Percentiles rank a stretch among this genome's conserved stretches.
phyloP scores from a whole-genome alignment of 805 yeast genomes.

The Barnettozyma siamensis region DNA sequence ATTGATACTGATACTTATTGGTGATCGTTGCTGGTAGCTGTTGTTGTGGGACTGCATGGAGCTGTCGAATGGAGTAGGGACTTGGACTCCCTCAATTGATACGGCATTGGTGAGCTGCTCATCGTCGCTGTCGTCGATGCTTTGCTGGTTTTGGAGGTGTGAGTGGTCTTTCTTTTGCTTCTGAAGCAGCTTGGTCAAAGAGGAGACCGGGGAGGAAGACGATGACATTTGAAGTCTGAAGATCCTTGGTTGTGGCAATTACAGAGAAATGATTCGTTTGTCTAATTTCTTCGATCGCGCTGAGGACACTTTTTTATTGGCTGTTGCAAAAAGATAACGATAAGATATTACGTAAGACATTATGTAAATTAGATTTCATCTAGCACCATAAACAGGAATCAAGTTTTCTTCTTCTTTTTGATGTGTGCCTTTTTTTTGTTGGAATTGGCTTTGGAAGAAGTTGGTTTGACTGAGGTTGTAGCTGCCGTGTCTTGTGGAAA shows the following conservation, averaged over 20 bases:
- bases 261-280: background rate
- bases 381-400: background rate
- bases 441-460: background rate
- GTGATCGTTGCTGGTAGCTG: conserved; percentile 3
- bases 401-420: conserved; percentile 9
- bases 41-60: background rate
- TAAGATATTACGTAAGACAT: background rate
- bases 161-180: conserved; percentile 17
- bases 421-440: background rate
- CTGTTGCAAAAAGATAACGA: background rate
- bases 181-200: conserved; percentile 24
- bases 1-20: conserved; percentile 3
- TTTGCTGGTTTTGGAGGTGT: conserved; percentile 4
- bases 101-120: conserved; percentile 20
- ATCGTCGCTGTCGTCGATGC: conserved; percentile 7
- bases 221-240: background rate
- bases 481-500: background rate
- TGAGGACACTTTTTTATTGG: background rate
- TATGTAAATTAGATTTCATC: background rate
- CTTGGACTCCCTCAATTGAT: conserved; percentile 27
- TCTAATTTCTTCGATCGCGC: background rate
- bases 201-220: conserved; percentile 22
- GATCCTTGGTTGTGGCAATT: background rate
- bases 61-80: conserved; percentile 9
- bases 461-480: background rate